A percentile compares a stretch with the other conserved stretches of the same genome.
Conservation (phyloP, 495 filamentous ascomycete species). For the Usnea hakonensis region DNA sequence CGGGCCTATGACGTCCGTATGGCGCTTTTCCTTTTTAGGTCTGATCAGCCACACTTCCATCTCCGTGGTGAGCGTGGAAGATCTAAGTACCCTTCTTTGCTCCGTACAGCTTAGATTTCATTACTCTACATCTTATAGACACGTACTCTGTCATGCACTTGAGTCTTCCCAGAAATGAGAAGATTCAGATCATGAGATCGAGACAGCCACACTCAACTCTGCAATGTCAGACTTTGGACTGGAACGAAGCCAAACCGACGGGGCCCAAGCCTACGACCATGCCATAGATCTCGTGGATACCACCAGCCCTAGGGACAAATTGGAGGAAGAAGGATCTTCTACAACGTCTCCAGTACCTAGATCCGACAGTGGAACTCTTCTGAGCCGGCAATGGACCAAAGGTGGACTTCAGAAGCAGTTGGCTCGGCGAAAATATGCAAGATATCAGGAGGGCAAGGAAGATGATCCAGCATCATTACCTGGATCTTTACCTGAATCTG, state of each 20-base stretch:
- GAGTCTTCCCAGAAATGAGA: not conserved
- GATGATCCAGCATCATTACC: constrained; percentile 23
- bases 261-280: constrained; percentile 23
- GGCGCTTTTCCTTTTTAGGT: not conserved
- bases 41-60: constrained; percentile 10
- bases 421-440: constrained; percentile 51
- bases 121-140: not conserved
- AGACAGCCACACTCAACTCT: not conserved
- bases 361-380: constrained; percentile 15
- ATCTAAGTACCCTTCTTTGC: too few species aligned
- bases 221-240: constrained; percentile 23
- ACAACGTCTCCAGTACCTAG: constrained; percentile 5
- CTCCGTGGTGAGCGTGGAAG: not conserved
- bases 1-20: constrained; percentile 11
- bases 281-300: constrained; percentile 25
- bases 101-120: not conserved
- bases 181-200: constrained; percentile 8
- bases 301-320: constrained; percentile 19
- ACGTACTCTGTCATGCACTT: not conserved
- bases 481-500: constrained; percentile 2
- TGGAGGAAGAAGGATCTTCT: not conserved
- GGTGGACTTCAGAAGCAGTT: constrained; percentile 41
- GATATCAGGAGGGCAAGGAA: constrained; percentile 50
- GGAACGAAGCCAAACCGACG: constrained; percentile 18
- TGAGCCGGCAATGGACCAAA: constrained; percentile 29